Base-by-base conservation (phyloP, 2,329 filamentous ascomycete genomes). In the Onygena corvina region DNA sequence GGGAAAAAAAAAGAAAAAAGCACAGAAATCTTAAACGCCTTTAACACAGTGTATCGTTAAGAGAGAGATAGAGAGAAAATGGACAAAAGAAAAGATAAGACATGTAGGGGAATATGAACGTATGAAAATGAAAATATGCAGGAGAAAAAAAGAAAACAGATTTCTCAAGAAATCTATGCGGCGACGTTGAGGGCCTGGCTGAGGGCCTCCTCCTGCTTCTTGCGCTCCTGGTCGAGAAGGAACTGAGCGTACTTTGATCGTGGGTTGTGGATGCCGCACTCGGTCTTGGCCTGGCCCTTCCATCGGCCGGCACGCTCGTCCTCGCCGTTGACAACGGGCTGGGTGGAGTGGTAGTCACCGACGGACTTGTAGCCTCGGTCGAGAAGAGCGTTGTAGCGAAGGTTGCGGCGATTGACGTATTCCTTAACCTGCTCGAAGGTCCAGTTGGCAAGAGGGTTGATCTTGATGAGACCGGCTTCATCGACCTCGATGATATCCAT, bases 231-330 rank as follows among this genome's bases (percentile, higher is more conserved):
- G 53, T 87, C 80, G 60, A 76, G 75, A 50, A 94, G 70, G 68
- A 84, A 95, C 69, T 89, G 81, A 8, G 88, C 85, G 62, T 96
- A 98, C 58, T 88, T 83, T 51, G 86, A 94, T 67, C 89, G 83
- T 70, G 92, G 93, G 76, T 96, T 96, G 79, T 98, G 92, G 63
- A 98, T 96, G 44, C 92, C 92, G 67, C 92, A 98, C 73, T 98
- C 92, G 12, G 88, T 93, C 82, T 98, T 98, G 61, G 76, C 72
- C 67, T 88, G 84, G 54, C 92, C 92, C 77, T 94, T 95, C 92
- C 92, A 98, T 58, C 92, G 83, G 51, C 92, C 92, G 6, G 92
- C 84, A 47, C 92, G 83, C 78, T 98, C 92, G 61, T 96, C 92
- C 70, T 98, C 92, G 56, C 86, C 86, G 52, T 90, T 87, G 55